Evolutionary conservation across 495 filamentous ascomycete species (phyloP), one percentile per base, ranked within the genome.

Genomic region (Penicillium atrosanguineum): DNA sequence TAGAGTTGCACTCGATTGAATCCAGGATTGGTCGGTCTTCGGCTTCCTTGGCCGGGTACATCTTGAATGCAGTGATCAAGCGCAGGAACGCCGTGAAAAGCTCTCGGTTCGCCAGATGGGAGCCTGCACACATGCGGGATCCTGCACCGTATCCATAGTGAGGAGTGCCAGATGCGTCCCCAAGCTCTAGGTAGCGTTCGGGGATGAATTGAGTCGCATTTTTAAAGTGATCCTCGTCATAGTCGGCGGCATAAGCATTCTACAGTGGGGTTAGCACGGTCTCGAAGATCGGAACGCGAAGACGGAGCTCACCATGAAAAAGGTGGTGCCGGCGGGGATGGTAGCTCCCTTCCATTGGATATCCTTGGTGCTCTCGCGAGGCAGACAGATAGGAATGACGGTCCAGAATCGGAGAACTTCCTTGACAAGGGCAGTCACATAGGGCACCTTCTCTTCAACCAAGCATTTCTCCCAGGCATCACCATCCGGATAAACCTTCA

Each of bases 131-230:
- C 83, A 87, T 87, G 23, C 85, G 76, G n/a, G 78, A 81, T 1
- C 85, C 85, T 1, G 86, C 85, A 8, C 86, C 86, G 59, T 87
- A 89, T 19, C 73, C 84, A 57, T 86, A 90, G 59, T 89, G 86
- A 0, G 83, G 83, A 7, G 85, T 89, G 1, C 86, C 84, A 1
- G 78, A 70, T 34, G 69, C 75, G 42, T 86, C 81, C 15, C 67
- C 57, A 28, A 76, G 64, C 4, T 79, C 71, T n/a, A 90, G 72
- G 59, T 86, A 90, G 31, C 86, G 82, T 50, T 88, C 85, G 0
- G 85, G 82, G 20, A 75, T 65, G 60, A 89, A 89, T 7, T 70
- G 65, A 31, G 77, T 38, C 0, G 86, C 77, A 39, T 83, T 66
- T 49, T 81, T 77, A 68, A 87, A 90, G 67, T 88, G 84, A 0